Conservation (phyloP, 2,329 filamentous ascomycete genomes). For the Cyclaneusma minus region DNA sequence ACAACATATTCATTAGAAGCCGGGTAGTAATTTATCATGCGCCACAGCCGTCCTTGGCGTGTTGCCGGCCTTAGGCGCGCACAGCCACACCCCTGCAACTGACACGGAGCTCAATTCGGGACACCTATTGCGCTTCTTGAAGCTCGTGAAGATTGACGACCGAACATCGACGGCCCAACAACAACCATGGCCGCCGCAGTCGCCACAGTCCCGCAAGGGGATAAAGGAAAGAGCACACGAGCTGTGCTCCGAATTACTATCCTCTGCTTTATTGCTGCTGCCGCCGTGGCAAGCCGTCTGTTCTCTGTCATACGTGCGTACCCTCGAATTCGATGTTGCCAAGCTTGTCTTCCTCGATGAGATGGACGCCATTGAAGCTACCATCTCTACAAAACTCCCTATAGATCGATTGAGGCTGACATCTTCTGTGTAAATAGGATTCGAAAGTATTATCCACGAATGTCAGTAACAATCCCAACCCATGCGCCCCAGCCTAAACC, state of each 20-base stretch:
- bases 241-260: slow-evolving; percentile 81
- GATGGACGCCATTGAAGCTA: slow-evolving; percentile 1
- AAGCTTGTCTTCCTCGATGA: slow-evolving; percentile 2
- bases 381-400: slow-evolving; percentile 1
- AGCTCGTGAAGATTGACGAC: too few relatives aligned
- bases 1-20: too few relatives aligned
- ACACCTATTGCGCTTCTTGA: too few relatives aligned
- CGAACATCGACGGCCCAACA: too few relatives aligned
- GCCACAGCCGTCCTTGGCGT: too few relatives aligned
- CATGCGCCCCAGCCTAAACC: slow-evolving; percentile 4
- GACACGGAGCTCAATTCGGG: too few relatives aligned
- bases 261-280: slow-evolving; percentile 76
- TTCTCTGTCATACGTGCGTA: slow-evolving; percentile 94
- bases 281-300: slow-evolving; percentile 80
- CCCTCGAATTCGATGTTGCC: slow-evolving; percentile 6
- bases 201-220: slow-evolving; percentile 54
- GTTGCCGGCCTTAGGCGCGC: too few relatives aligned
- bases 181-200: too few relatives aligned
- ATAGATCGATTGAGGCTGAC: slow-evolving; percentile 8
- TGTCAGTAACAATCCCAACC: slow-evolving; percentile 49
- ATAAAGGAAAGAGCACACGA: slow-evolving; percentile 66
- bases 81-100: too few relatives aligned
- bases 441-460: slow-evolving; percentile 99
- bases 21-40: too few relatives aligned
- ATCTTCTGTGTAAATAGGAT: slow-evolving; percentile 41